phyloP scores from a whole-genome alignment of 1,284 basidiomycete genomes.

The Porogramme epimiltina region DNA sequence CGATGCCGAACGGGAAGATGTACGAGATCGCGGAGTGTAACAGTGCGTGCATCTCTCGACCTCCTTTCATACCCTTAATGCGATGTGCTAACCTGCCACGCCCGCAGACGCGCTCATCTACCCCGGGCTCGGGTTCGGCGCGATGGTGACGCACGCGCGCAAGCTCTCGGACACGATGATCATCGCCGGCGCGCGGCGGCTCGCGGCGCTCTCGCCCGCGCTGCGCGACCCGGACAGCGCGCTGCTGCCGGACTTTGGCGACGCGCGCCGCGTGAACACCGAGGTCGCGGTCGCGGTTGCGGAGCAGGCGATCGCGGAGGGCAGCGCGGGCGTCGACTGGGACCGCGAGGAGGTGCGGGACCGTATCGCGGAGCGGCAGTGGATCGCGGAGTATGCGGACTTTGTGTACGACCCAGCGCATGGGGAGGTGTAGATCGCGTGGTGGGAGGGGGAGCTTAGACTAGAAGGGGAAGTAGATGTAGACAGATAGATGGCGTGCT shows the following conservation, averaged over 20 bases:
- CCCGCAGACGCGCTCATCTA: conserved; percentile 73
- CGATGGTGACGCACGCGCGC: conserved; percentile 63
- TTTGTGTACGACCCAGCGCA: conserved; percentile 61
- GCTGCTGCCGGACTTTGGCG: conserved; percentile 73
- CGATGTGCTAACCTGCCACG: background rate
- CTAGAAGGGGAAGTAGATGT: background rate
- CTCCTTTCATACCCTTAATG: background rate
- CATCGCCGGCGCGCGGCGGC: conserved; percentile 71
- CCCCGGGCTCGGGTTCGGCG: conserved; percentile 78
- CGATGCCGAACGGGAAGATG: conserved; percentile 66
- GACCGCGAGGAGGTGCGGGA: conserved; percentile 53
- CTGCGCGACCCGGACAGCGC: conserved; percentile 63
- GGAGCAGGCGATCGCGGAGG: conserved; percentile 75
- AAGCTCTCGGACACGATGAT: conserved; percentile 76
- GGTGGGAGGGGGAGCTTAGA: background rate
- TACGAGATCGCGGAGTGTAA: conserved; percentile 74
- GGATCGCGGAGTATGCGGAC: conserved; percentile 63
- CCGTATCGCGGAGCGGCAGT: conserved; percentile 51
- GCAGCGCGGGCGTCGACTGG: conserved; percentile 58
- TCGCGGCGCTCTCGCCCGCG: conserved; percentile 79
- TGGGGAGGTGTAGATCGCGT: conserved; percentile 37
- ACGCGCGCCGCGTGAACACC: conserved; percentile 71
- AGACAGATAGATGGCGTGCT: background rate
- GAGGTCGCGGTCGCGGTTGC: conserved; percentile 83
- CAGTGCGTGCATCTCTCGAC: conserved; percentile 43